phyloP scores from a whole-genome alignment of 1,139 yeast species.

The Geotrichum histeridarum region DNA sequence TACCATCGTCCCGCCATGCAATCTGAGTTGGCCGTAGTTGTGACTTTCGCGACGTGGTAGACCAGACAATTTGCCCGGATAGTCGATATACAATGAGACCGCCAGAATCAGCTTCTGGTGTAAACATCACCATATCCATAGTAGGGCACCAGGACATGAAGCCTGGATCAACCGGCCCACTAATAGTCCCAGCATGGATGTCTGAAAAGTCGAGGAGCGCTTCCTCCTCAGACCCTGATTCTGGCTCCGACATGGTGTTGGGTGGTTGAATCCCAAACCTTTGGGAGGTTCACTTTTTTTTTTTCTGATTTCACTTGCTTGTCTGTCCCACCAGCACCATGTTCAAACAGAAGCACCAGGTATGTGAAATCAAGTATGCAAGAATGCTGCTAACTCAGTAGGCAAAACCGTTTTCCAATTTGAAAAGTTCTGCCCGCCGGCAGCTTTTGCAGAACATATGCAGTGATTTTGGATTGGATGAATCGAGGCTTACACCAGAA shows the following conservation, averaged over 20 bases:
- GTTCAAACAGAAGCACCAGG: slow-evolving; percentile 60
- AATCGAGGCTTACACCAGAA: slow-evolving; percentile 44
- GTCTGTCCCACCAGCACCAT: slow-evolving; percentile 33
- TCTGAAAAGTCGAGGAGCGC: slow-evolving; percentile 7
- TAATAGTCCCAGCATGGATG: slow-evolving; percentile 5
- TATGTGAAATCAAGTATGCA: slow-evolving; percentile 21
- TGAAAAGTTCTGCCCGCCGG: slow-evolving; percentile 78
- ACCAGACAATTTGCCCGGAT: slow-evolving; percentile 54
- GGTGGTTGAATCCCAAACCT: slow-evolving; percentile 1
- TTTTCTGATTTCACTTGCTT: not conserved
- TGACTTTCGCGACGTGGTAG: slow-evolving; percentile 34
- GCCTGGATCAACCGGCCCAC: slow-evolving; percentile 37
- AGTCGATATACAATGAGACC: slow-evolving; percentile 51
- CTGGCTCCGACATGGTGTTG: slow-evolving; percentile 2
- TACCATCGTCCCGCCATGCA: slow-evolving; percentile 40
- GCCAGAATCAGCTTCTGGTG: slow-evolving; percentile 39
- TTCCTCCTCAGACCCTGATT: not conserved
- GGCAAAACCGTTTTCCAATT: slow-evolving; percentile 68
- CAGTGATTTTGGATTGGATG: slow-evolving; percentile 45
- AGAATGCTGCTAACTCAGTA: slow-evolving; percentile 24
- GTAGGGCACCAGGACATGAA: slow-evolving; percentile 53
- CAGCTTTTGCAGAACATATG: slow-evolving; percentile 50
- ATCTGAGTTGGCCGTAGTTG: slow-evolving; percentile 24
- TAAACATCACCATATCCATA: slow-evolving; percentile 49
- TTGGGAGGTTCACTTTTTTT: not conserved